These are phyloP conservation scores for Termitomyces sp. DNA, from an alignment of 768 basidiomycete genomes.

Conservation along the genomic window DNA sequence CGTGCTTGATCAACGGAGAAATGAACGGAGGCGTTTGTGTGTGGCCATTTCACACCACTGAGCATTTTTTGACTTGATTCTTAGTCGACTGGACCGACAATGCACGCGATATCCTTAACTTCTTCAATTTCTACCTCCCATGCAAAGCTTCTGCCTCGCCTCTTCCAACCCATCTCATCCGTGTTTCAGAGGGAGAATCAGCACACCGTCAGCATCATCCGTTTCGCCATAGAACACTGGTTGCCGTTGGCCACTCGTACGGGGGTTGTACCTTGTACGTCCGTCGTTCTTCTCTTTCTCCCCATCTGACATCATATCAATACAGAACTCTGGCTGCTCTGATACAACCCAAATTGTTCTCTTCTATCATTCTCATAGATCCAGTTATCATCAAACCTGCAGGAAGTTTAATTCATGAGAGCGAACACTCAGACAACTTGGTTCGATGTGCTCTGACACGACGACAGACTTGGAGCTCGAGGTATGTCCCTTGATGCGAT, in stretches of 20 bases:
- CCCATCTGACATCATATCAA: neutral
- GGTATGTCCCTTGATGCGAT: constrained; percentile 30
- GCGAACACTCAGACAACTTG: constrained; percentile 20
- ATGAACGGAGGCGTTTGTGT: constrained; percentile 57
- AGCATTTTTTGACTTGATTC: neutral
- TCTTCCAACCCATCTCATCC: constrained; percentile 54
- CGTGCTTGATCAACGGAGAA: constrained; percentile 65
- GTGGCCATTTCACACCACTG: constrained; percentile 18
- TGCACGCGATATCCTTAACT: constrained; percentile 74
- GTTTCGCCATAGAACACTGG: constrained; percentile 49
- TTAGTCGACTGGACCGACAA: constrained; percentile 80
- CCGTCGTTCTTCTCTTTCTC: neutral
- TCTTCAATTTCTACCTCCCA: constrained; percentile 68
- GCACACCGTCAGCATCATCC: constrained; percentile 42
- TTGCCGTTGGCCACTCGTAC: constrained; percentile 81
- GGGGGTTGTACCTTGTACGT: constrained; percentile 77
- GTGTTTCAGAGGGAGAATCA: constrained; percentile 41
- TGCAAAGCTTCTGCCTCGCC: constrained; percentile 23
- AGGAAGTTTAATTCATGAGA: constrained; percentile 8
- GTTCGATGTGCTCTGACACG: constrained; percentile 51
- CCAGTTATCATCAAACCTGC: constrained; percentile 55
- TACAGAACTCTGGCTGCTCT: constrained; percentile 53
- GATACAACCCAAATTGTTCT: constrained; percentile 62
- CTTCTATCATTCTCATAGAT: constrained; percentile 72
- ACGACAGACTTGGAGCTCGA: constrained; percentile 60